These are phyloP conservation scores for Spinacia oleracea DNA, from an alignment of 179 eudicot genomes.

Conservation along the genomic window DNA sequence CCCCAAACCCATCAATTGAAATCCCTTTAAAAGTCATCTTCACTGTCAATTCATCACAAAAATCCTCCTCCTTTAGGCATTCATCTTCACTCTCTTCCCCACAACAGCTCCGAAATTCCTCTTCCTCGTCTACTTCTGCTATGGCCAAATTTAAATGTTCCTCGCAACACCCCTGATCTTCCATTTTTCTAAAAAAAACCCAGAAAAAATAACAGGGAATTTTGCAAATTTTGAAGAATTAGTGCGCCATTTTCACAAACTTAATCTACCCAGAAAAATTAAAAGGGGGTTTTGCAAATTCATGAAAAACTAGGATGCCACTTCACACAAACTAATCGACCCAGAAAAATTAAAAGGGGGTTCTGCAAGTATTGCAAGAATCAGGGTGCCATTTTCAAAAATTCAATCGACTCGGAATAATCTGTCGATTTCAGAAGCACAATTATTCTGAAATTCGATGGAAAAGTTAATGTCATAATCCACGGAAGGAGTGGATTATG, in stretches of 20 bases:
- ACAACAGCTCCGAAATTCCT: conserved; percentile 77
- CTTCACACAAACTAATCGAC: neutral
- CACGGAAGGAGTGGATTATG: neutral
- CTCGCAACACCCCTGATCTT: conserved; percentile 26
- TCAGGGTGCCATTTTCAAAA: neutral
- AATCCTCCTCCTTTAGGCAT: conserved; percentile 34
- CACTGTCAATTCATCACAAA: conserved; percentile 44
- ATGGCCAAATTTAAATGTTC: neutral
- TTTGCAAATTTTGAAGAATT: neutral
- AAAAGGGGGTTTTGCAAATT: neutral
- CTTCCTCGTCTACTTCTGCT: conserved; percentile 60
- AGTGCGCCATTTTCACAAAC: neutral
- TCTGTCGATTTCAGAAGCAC: neutral
- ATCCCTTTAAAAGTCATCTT: conserved; percentile 70
- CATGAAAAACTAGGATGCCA: neutral
- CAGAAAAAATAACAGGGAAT: neutral
- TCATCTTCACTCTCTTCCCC: conserved; percentile 46
- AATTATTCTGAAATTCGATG: neutral
- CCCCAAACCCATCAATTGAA: conserved; percentile 50
- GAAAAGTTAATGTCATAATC: neutral
- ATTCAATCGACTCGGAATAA: too few relatives aligned
- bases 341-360: neutral
- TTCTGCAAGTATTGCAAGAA: neutral
- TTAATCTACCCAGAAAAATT: neutral
- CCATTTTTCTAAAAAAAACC: conserved; percentile 28